Base-by-base conservation (phyloP, 2,329 filamentous ascomycete species). In the Hymenoscyphus fructigenus region DNA sequence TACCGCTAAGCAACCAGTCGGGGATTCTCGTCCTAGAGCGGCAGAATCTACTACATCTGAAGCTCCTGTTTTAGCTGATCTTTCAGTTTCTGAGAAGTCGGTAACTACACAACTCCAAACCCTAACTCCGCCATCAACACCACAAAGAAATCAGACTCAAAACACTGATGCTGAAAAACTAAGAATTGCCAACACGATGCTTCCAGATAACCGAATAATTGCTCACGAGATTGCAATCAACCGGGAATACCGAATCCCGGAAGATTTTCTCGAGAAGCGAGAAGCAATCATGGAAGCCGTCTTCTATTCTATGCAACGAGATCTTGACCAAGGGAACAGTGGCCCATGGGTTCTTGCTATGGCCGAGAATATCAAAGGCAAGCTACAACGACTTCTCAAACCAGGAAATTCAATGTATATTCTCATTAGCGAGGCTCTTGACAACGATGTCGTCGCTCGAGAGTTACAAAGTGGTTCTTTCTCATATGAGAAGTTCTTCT, bases 201-300 rank as follows among this genome's bases (percentile, higher is more conserved):
- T 93, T 57, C 91, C 91, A 0, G 85, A 89, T 65, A 95, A 94
- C 71, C 84, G 91, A 29, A 79, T 91, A 12, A 81, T 94, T 17
- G 88, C 92, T 0, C 91, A 94, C 74, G 91, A 94, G 77, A 79
- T 95, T 56, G 88, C 90, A 9, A 89, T 95, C 69, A 91, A 94
- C 76, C 88, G 87, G 70, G 88, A 92, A 70, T 94, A 90, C 74
- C 86, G 89, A 59, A 88, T 94, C 57, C 88, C 91, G 2, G 81
- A 85, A 59, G 82, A 87, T 65, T 71, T 87, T 76, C 82, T 81
- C 75, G 86, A 82, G 78, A 87, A 82, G 75, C 84, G 86, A 77
- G 79, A 88, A 82, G 82, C 85, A 76, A 74, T 86, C 75, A 79
- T 90, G 69, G 79, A 82, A 47, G 79, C 81, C 44, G 79, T 87